Base-by-base conservation (phyloP, 176 grass and related monocot species). In the Phyllostachys edulis region DNA sequence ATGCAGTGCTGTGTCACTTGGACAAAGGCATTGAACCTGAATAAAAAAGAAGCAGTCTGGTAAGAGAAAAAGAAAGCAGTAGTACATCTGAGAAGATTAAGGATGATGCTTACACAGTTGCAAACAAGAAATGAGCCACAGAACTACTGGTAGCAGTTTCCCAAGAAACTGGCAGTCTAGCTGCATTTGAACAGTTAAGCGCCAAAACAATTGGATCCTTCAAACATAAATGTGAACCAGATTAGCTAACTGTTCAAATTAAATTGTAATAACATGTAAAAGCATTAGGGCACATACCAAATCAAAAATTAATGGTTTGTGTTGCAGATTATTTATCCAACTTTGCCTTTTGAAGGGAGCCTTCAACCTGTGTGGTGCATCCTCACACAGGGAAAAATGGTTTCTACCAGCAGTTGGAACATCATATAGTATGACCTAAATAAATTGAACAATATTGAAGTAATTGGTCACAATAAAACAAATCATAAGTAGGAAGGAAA, bases 371-470 rank as follows among this genome's bases (percentile, higher is more conserved):
- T 54, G 38, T 73, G 85, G 72, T 69, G 76, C 87, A 87, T 82
- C 82, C 81, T 81, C 49, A 68, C 56, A 83, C 51, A 92, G 81
- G 84, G 83, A 93, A 67, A 92, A 90, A 95, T 98, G 91, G 76
- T 86, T 90, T 91, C 55, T 90, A 76, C 96, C 91, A 87, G 74
- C 47, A 13, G 32, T 85, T n/a, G 93, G 96, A 72, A 86, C 65
- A 80, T 98, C 89, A 81, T 95, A 95, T 39, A 90, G 37, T 92
- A 98, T 89, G 65, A 98, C 80, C 96, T 98, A 89, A 82, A 91
- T 23, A 82, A 70, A 84, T 37, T 50, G 39, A 74, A 78, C 16
- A 85, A 61, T 65, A 90, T 67, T 44, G 56, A 52, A 54, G 51
- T 76, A 75, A 88, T 69, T 79, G 55, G 42, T 69, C 64, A 71